A percentile compares a stretch with the other conserved stretches of the same genome.
Evolutionary conservation across 2,329 filamentous ascomycete genomes (phyloP).

Genomic region (Penicillium vulpinum): DNA sequence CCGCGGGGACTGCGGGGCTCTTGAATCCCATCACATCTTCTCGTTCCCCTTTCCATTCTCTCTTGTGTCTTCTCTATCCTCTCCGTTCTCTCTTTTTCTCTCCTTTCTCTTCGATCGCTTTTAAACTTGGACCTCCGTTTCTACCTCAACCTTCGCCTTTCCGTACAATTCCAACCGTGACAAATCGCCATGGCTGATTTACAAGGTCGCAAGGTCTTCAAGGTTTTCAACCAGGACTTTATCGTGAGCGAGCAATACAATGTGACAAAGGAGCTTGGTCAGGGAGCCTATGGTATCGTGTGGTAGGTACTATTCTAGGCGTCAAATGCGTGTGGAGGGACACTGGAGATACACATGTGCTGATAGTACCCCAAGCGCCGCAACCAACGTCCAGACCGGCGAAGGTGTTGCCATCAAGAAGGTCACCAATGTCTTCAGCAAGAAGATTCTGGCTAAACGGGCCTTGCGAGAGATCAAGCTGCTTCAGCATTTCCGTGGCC

Average conservation of each 20-base stretch:
- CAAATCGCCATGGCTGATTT: conserved; percentile 56
- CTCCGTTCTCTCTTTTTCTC: conserved; percentile 2
- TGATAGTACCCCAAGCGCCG: conserved; percentile 62
- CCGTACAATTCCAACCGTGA: not conserved
- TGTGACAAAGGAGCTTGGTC: conserved; percentile 96
- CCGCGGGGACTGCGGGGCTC: conserved; percentile 27
- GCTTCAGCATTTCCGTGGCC: conserved; percentile 92
- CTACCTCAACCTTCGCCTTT: not conserved
- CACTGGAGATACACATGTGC: not conserved
- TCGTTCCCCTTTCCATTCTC: conserved; percentile 11
- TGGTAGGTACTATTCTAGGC: conserved; percentile 61
- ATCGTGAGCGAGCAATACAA: conserved; percentile 97
- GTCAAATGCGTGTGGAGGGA: not conserved
- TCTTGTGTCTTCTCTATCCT: conserved; percentile 11
- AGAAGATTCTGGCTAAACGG: conserved; percentile 98
- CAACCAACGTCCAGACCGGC: conserved; percentile 83
- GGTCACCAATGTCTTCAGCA: conserved; percentile 99
- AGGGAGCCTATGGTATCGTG: conserved; percentile 98
- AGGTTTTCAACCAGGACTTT: conserved; percentile 99
- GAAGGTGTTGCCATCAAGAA: conserved; percentile 99
- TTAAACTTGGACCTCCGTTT: not conserved
- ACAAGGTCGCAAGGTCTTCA: conserved; percentile 85
- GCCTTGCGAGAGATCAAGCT: conserved; percentile 98
- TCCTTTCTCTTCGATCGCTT: too few relatives aligned
- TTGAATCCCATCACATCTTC: conserved; percentile 24